These are phyloP conservation scores for Inonotus hispidus DNA, from an alignment of 1,284 basidiomycete genomes.

Conservation along the genomic window DNA sequence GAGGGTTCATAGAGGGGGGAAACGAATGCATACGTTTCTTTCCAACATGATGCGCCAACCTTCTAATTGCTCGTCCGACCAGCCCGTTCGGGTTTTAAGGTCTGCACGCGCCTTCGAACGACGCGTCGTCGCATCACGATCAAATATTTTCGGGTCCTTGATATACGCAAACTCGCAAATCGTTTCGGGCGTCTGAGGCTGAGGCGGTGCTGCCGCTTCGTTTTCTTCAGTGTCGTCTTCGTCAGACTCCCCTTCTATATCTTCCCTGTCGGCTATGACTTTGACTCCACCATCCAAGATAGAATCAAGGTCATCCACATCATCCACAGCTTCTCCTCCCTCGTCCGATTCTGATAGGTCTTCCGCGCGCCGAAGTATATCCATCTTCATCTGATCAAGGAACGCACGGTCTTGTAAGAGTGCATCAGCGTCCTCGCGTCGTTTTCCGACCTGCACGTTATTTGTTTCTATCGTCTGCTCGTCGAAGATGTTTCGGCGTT, in stretches of 20 bases:
- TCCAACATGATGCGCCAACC: constrained; percentile 88
- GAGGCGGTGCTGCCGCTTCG: not conserved
- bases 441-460: constrained; percentile 60
- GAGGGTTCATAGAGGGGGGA: not conserved
- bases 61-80: constrained; percentile 78
- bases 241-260: constrained; percentile 51
- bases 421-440: constrained; percentile 32
- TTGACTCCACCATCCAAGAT: constrained; percentile 26
- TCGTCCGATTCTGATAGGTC: constrained; percentile 55
- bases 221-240: constrained; percentile 34
- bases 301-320: constrained; percentile 45
- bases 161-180: constrained; percentile 75
- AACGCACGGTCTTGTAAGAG: constrained; percentile 45
- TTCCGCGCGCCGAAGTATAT: constrained; percentile 73
- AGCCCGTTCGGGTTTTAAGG: constrained; percentile 63
- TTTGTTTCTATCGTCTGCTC: constrained; percentile 61
- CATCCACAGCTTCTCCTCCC: constrained; percentile 46
- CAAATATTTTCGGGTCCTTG: constrained; percentile 65
- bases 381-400: constrained; percentile 74
- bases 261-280: constrained; percentile 56
- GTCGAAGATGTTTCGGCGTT: constrained; percentile 69
- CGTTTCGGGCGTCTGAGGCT: constrained; percentile 39
- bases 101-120: constrained; percentile 59
- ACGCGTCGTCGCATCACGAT: constrained; percentile 67
- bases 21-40: constrained; percentile 55